Evolutionary conservation across 108 stramenopile species (phyloP), one percentile per base, ranked within the genome.

Genomic region (Cyclotella atomus): DNA sequence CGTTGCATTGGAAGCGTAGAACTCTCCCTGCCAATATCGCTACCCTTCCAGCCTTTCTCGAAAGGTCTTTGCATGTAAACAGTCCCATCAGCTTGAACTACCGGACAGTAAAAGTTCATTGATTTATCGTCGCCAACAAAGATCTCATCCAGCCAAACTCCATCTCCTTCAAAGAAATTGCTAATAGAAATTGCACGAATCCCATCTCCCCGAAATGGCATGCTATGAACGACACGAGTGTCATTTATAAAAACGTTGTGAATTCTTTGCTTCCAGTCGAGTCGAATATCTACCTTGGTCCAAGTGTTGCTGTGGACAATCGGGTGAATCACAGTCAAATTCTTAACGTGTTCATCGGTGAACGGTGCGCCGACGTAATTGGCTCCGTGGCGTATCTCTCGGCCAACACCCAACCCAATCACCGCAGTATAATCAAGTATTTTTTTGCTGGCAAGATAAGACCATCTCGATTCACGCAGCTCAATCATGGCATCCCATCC

Each of bases 201-300:
- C 9, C 71, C 64, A 7, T 41, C 60, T 10, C 82, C 87, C 24
- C 10, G 53, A 29, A 89, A 85, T 17, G 71, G 79, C 24, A 35
- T 57, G 35, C 60, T 65, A 34, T 60, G 21, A 2, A 83, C 85
- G 21, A 75, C 5, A 17, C 62, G 55, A 57, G 83, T 65, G 49
- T 91, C 91, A 57, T 96, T 83, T 24, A 96, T 53, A 5, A 68
- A 82, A 16, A 94, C 29, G 35, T 70, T 54, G 72, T 93, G 93
- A 14, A 63, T 67, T 43, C 52, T 72, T 21, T 38, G 32, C 21
- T 78, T 63, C 95, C 95, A 96, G 44, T 88, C 69, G 19, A 96
- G 66, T 24, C 71, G 63, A 43, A 96, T 83, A 61, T 96, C 95
- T 23, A 96, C 83, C 73, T 95, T 95, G 62, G 90, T 91, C 94